Conservation (phyloP, 2,329 filamentous ascomycete genomes). For the Coleophoma crateriformis region DNA sequence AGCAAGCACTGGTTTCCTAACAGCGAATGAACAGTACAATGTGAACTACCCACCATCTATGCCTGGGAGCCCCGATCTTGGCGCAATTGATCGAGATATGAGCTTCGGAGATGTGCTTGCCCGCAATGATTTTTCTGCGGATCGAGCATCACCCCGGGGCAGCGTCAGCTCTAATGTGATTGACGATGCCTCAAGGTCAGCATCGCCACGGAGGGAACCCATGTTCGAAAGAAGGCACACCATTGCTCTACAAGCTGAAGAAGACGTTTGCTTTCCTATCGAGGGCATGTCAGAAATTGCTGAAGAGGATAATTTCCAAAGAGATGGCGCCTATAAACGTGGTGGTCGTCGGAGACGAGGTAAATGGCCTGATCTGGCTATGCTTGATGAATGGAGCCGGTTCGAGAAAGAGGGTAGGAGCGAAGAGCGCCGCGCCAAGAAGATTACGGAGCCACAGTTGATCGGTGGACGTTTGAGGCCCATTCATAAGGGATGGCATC, state of each 20-base stretch:
- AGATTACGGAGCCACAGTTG: constrained; percentile 88
- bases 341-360: constrained; percentile 48
- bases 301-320: constrained; percentile 62
- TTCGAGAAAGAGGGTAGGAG: constrained; percentile 86
- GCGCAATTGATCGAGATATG: constrained; percentile 43
- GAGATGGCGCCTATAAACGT: constrained; percentile 33
- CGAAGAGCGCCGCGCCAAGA: constrained; percentile 79
- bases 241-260: constrained; percentile 61
- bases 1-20: constrained; percentile 12
- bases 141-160: constrained; percentile 7
- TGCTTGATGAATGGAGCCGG: constrained; percentile 83
- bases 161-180: constrained; percentile 19
- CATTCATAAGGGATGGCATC: constrained; percentile 75
- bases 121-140: constrained; percentile 51
- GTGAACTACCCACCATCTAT: constrained; percentile 66
- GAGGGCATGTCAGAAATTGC: constrained; percentile 74
- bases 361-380: constrained; percentile 80
- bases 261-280: constrained; percentile 89
- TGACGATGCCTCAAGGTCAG: constrained; percentile 23
- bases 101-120: constrained; percentile 67
- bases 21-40: constrained; percentile 46
- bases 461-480: constrained; percentile 85
- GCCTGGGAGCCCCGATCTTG: constrained; percentile 53
- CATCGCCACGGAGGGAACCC: constrained; percentile 16
- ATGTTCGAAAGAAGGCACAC: constrained; percentile 43